Conservation (phyloP, 768 basidiomycete species). For the Leccinellum luteum region DNA sequence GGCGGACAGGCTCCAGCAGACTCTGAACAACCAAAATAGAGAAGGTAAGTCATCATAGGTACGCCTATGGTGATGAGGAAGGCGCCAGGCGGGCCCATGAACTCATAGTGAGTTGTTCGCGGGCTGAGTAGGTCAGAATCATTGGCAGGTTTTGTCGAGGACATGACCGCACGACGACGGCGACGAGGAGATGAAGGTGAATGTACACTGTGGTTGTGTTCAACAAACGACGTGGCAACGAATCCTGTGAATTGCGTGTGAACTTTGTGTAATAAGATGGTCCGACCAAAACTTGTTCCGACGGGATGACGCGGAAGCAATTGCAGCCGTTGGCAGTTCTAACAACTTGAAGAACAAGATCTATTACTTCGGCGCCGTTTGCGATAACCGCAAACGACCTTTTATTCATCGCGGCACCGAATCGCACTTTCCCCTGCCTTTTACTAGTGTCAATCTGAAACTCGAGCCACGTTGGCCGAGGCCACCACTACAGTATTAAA, state of each 20-base stretch:
- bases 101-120: conserved; percentile 72
- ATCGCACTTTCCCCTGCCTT: no score
- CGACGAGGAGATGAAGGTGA: background rate
- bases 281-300: background rate
- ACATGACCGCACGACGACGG: conserved; percentile 11
- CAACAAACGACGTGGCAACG: background rate
- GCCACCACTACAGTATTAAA: no score
- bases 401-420: no score
- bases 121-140: conserved; percentile 54
- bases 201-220: background rate
- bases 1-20: conserved; percentile 68
- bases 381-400: no score
- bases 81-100: conserved; percentile 79
- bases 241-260: background rate
- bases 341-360: no score
- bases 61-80: conserved; percentile 66
- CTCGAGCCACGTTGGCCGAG: no score
- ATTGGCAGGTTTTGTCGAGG: conserved; percentile 18
- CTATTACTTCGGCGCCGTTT: no score
- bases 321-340: no score
- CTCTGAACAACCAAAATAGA: conserved; percentile 80
- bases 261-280: conserved; percentile 2
- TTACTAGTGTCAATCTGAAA: no score
- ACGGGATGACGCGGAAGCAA: no score
- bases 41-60: conserved; percentile 66